A percentile compares a stretch with the other conserved stretches of the same genome.
Conservation (phyloP, 495 filamentous ascomycete genomes). For the Cudoniella acicularis region DNA sequence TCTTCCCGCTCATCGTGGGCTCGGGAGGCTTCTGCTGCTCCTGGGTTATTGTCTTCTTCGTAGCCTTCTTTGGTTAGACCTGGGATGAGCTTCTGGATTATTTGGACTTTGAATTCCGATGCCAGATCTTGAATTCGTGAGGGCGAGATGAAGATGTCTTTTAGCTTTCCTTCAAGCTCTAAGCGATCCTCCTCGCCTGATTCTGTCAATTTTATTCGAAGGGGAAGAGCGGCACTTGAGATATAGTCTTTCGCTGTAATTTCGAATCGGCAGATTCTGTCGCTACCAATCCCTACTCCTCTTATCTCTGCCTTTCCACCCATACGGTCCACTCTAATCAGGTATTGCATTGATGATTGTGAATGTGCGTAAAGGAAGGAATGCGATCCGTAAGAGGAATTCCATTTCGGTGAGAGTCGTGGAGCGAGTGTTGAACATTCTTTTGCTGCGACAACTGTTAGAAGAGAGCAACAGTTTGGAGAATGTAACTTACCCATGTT, state of each 20-base stretch:
- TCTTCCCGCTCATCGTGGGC: slow-evolving; percentile 27
- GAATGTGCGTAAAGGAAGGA: slow-evolving; percentile 84
- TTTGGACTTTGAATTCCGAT: slow-evolving; percentile 23
- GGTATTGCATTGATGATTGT: slow-evolving; percentile 83
- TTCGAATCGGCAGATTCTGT: slow-evolving; percentile 76
- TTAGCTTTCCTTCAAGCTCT: slow-evolving; percentile 43
- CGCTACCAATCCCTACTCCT: slow-evolving; percentile 73
- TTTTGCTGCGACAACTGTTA: slow-evolving; percentile 30
- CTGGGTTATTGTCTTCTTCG: slow-evolving; percentile 30
- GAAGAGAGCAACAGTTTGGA: neutral
- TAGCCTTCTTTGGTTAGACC: slow-evolving; percentile 27
- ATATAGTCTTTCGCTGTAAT: slow-evolving; percentile 73
- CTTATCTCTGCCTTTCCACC: slow-evolving; percentile 80
- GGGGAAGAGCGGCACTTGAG: slow-evolving; percentile 43
- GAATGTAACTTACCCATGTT: slow-evolving; percentile 47
- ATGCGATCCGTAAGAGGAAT: slow-evolving; percentile 59
- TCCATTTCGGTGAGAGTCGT: slow-evolving; percentile 77
- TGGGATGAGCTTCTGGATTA: slow-evolving; percentile 29
- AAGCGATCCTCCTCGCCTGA: slow-evolving; percentile 39
- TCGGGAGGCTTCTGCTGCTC: slow-evolving; percentile 24
- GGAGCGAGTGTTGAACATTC: slow-evolving; percentile 40
- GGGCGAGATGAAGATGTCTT: slow-evolving; percentile 68
- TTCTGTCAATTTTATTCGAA: slow-evolving; percentile 39
- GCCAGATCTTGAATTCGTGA: slow-evolving; percentile 48
- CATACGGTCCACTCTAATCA: slow-evolving; percentile 77